phyloP scores from a whole-genome alignment of 1,139 yeast species.

The Geotrichum reessii region DNA sequence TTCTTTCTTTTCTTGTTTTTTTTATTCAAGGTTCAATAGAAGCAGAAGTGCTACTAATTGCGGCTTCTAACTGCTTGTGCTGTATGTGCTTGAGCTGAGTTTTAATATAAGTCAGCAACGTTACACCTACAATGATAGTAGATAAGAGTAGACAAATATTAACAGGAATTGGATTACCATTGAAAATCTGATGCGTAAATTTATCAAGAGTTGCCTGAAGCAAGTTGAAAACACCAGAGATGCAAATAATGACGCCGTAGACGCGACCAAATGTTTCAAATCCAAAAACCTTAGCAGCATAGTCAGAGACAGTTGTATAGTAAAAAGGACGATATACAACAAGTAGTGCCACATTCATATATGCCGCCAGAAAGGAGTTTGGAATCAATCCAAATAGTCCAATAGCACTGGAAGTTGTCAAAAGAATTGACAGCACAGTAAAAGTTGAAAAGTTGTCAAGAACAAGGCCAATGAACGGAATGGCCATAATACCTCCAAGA shows the following conservation, averaged over 20 bases:
- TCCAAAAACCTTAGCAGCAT: constrained; percentile 88
- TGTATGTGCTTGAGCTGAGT: constrained; percentile 48
- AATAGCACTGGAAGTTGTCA: constrained; percentile 28
- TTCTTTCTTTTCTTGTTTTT: not conserved
- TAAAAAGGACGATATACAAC: constrained; percentile 89
- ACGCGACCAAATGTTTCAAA: constrained; percentile 86
- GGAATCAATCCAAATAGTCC: constrained; percentile 19
- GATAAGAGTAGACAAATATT: constrained; percentile 50
- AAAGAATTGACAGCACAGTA: constrained; percentile 49
- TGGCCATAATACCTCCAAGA: constrained; percentile 75
- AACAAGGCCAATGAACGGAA: constrained; percentile 80
- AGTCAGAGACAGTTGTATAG: constrained; percentile 87
- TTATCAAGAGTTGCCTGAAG: constrained; percentile 64
- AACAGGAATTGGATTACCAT: constrained; percentile 74
- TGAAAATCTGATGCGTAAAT: constrained; percentile 58
- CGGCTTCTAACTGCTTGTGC: constrained; percentile 52
- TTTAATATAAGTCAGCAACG: constrained; percentile 50
- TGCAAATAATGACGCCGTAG: constrained; percentile 80
- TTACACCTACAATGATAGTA: constrained; percentile 52
- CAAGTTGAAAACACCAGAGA: constrained; percentile 73
- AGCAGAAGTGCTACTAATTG: constrained; percentile 54
- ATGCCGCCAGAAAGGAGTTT: constrained; percentile 49
- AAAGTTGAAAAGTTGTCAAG: constrained; percentile 69
- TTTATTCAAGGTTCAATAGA: constrained; percentile 42
- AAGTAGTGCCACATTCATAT: constrained; percentile 59